A percentile compares a stretch with the other conserved stretches of the same genome.
Conservation (phyloP, 2,329 filamentous ascomycete species). For the Coniochaeta sp. region DNA sequence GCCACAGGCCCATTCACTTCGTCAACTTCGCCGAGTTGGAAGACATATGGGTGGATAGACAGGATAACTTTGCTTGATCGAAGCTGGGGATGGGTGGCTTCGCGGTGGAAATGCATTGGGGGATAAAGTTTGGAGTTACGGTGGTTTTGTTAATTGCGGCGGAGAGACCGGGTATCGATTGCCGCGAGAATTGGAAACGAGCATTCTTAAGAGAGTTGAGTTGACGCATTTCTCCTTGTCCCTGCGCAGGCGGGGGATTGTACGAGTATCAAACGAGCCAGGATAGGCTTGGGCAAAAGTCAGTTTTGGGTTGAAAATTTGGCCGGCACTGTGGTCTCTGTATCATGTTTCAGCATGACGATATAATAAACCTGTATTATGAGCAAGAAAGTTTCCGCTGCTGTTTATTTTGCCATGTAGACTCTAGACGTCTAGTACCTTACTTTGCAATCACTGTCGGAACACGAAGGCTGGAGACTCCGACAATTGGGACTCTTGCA, state of each 20-base stretch:
- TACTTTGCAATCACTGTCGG: no score
- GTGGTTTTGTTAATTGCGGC: background rate
- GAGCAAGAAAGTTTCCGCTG: no score
- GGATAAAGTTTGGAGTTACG: background rate
- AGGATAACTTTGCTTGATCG: constrained; percentile 84
- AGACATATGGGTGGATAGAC: constrained; percentile 90
- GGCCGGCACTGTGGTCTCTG: background rate
- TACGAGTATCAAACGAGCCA: background rate
- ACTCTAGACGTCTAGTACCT: no score
- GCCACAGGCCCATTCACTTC: constrained; percentile 92
- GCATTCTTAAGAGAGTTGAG: background rate
- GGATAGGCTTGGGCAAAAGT: background rate
- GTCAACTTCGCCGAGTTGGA: constrained; percentile 96
- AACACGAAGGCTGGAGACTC: no score
- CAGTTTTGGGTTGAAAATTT: background rate
- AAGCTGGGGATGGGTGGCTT: background rate
- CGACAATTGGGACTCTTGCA: no score
- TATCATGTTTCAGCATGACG: background rate
- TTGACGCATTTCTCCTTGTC: background rate
- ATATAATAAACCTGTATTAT: background rate
- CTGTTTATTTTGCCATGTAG: no score
- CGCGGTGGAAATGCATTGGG: background rate
- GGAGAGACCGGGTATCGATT: background rate
- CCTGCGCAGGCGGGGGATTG: background rate
- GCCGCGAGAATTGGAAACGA: background rate